Conservation (phyloP, 169 alveolate genomes). For the Plasmodium coatneyi region DNA sequence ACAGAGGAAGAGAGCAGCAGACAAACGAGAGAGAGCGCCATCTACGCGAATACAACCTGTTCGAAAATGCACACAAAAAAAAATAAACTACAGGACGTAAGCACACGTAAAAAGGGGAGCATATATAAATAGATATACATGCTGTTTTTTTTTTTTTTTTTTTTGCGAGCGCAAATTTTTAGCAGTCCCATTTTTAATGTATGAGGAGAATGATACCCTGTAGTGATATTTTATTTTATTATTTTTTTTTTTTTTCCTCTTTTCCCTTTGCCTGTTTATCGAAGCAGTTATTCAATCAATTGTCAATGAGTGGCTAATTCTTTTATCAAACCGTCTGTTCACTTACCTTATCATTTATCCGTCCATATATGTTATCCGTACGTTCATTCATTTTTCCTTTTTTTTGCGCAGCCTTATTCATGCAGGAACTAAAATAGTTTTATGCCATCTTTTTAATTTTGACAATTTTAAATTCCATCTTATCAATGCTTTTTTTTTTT, state of each 20-base stretch:
- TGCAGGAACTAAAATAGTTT: not conserved
- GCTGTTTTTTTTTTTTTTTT: not conserved
- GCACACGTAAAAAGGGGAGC: not conserved
- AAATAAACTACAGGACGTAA: slow-evolving; percentile 49
- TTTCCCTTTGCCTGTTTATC: not conserved
- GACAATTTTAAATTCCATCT: not conserved
- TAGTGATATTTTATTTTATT: not conserved
- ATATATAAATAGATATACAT: not conserved
- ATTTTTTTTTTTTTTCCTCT: not conserved
- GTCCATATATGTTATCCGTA: not conserved
- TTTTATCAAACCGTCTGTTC: not conserved
- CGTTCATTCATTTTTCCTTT: not conserved
- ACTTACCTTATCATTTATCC: not conserved
- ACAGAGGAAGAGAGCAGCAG: slow-evolving; percentile 1
- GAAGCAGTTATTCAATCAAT: not conserved
- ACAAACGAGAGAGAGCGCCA: slow-evolving; percentile 14
- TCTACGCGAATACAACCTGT: slow-evolving; percentile 55
- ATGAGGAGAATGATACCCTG: not conserved
- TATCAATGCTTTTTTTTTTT: not conserved
- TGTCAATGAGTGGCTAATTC: not conserved
- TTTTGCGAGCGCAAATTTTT: not conserved
- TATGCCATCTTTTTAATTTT: not conserved
- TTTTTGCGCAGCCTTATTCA: not conserved
- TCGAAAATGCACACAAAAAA: slow-evolving; percentile 61
- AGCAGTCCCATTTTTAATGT: not conserved